Base-by-base conservation (phyloP, 148 eudicot species). In the Bassia scoparia region DNA sequence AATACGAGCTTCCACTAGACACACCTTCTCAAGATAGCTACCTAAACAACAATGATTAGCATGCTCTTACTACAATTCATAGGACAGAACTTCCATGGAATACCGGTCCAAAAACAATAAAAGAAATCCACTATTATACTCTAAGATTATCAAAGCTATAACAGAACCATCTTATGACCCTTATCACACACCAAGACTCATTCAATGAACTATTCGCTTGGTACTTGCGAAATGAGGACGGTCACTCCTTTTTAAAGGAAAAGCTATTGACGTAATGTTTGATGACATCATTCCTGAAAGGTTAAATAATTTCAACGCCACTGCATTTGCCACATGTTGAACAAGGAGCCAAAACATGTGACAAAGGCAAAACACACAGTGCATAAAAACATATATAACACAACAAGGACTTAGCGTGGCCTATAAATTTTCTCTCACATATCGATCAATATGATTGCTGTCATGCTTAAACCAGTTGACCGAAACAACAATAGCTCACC, bases 1-100 rank as follows among this genome's bases (percentile, higher is more conserved):
- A 72, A 91, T 89, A 54, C 93, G 97, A 80, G 91, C 91, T 84
- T 94, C 98, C 76, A 94, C n/a, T 68, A 52, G 98, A 89, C 68
- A 86, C 91, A 58, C 97, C 97, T 78, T 91, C 98, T 76, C 97
- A 77, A 91, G 87, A 81, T 81, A 65, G 96, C 89, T 74, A 88
- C 90, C 98, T 94, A 78, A 61, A 21, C n/a, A 77, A 68, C 15
- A 68, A 75, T 61, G 50, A 53, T n/a, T n/a, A 72, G 54, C 55
- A 77, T 52, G 56, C 43, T 48, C 54, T 53, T 69, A 31, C 41
- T 63, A 63, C 37, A 48, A 21, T 63, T n/a, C n/a, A n/a, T n/a
- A n/a, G n/a, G n/a, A n/a, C n/a, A n/a, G n/a, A n/a, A n/a, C n/a
- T n/a, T n/a, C n/a, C n/a, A n/a, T n/a, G n/a, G n/a, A n/a, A n/a